A percentile compares a stretch with the other conserved stretches of the same genome.
Evolutionary conservation across 495 filamentous ascomycete species (phyloP).

Genomic region (Neurospora pannonica): DNA sequence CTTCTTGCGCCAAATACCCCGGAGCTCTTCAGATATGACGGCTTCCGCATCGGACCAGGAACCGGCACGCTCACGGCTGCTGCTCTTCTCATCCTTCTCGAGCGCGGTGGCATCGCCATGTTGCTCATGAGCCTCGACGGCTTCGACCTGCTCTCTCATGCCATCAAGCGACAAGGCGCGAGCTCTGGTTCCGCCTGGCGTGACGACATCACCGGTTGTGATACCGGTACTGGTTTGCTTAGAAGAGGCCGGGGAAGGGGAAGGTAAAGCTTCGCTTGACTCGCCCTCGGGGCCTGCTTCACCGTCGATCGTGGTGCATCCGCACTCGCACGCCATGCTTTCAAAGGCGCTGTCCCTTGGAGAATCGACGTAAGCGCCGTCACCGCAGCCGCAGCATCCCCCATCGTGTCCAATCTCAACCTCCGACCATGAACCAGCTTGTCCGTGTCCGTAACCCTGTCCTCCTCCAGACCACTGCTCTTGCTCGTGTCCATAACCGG

Average conservation of each 20-base stretch:
- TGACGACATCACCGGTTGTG: no score
- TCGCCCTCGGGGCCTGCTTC: background rate
- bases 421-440: background rate
- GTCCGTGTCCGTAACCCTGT: background rate
- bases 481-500: background rate
- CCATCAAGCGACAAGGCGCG: background rate
- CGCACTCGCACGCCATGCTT: background rate
- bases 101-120: background rate
- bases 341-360: background rate
- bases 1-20: background rate
- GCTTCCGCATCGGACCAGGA: background rate
- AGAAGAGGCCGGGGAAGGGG: background rate
- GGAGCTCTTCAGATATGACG: background rate
- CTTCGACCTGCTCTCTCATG: background rate
- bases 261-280: background rate
- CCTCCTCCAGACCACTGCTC: background rate
- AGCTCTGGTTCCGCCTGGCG: background rate
- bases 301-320: background rate
- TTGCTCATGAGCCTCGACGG: background rate
- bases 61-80: background rate
- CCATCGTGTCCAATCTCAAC: background rate
- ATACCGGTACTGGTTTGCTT: background rate
- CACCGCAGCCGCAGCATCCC: background rate
- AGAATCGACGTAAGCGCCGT: background rate
- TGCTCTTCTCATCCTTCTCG: background rate